Percentiles rank a stretch among this genome's conserved stretches.
These are phyloP conservation scores for Viola pubescens DNA, from an alignment of 441 rosid species.

Conservation along the genomic window DNA sequence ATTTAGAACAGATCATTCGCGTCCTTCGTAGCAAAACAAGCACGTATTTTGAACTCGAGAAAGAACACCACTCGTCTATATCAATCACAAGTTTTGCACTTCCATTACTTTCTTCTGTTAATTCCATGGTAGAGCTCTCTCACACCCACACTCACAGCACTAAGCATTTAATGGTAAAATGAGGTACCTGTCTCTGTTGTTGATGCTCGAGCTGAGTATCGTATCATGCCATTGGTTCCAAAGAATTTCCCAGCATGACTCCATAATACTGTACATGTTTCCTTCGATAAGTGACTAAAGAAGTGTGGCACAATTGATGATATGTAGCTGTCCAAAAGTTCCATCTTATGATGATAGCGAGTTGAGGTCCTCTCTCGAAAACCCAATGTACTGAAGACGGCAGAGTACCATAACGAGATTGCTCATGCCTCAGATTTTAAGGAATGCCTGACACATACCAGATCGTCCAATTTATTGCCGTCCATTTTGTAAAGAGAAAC, in stretches of 20 bases:
- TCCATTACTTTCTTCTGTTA: no score
- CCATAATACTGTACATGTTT: neutral
- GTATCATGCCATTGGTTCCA: neutral
- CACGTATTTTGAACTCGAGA: no score
- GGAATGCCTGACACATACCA: conserved; percentile 75
- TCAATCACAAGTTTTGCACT: no score
- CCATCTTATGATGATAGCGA: neutral
- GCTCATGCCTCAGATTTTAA: conserved; percentile 32
- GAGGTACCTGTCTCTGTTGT: neutral
- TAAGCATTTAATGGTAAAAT: neutral
- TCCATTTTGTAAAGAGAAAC: conserved; percentile 93
- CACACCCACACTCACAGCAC: neutral
- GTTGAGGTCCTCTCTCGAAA: conserved; percentile 1
- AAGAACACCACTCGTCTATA: no score
- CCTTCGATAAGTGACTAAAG: neutral
- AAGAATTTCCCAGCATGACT: neutral
- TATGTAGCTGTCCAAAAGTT: neutral
- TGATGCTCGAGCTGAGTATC: neutral
- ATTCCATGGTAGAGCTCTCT: no score
- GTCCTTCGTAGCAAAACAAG: no score
- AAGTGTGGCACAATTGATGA: no score
- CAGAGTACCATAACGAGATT: neutral
- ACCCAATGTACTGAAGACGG: neutral
- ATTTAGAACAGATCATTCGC: no score
- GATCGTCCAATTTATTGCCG: conserved; percentile 89